Conservation (phyloP, 768 basidiomycete species). For the Suillus occidentalis region DNA sequence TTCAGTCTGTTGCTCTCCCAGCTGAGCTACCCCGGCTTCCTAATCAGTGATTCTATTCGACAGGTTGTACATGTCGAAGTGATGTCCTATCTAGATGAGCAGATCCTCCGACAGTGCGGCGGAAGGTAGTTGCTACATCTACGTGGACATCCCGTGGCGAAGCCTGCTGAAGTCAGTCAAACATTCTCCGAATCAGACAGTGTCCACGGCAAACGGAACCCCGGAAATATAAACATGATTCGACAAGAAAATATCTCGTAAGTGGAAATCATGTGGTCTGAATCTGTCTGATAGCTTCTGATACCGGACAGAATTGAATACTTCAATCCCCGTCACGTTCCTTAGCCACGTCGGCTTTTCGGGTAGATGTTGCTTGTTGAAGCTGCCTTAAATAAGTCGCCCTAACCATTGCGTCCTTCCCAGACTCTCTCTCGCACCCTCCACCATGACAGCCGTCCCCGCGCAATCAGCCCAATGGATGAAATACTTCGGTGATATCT, state of each 20-base stretch:
- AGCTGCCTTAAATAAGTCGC: background rate
- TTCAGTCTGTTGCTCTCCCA: slow-evolving; percentile 42
- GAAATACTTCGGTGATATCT: slow-evolving; percentile 24
- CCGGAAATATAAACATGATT: background rate
- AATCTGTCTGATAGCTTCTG: background rate
- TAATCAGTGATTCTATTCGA: background rate
- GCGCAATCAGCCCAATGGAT: slow-evolving; percentile 27
- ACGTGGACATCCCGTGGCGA: background rate
- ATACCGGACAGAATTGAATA: background rate
- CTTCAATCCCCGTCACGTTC: slow-evolving; percentile 37
- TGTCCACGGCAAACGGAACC: background rate
- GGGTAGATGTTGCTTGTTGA: background rate
- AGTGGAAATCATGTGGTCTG: background rate
- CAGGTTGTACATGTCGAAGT: background rate
- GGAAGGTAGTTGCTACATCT: background rate
- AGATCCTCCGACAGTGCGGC: background rate
- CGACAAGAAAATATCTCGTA: background rate
- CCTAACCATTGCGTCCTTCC: background rate
- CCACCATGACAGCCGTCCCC: slow-evolving; percentile 17
- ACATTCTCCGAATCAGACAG: background rate
- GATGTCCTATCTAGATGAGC: background rate
- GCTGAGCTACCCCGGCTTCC: slow-evolving; percentile 34
- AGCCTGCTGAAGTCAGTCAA: background rate
- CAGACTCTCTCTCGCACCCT: background rate
- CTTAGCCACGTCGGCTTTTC: background rate